Conservation (phyloP, 2,329 filamentous ascomycete genomes). For the Polytolypa hystricis region DNA sequence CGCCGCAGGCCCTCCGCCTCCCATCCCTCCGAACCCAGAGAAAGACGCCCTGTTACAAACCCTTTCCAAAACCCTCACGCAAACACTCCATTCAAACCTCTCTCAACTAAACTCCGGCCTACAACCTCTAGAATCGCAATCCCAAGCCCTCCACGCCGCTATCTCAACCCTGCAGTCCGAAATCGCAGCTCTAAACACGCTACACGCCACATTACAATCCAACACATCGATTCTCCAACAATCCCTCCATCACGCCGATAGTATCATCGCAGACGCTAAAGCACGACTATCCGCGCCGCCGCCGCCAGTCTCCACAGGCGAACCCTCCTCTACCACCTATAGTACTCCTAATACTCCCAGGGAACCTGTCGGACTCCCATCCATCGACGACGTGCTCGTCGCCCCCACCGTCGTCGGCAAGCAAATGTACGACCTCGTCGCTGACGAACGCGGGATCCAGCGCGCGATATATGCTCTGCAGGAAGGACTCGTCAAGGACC, state of each 20-base stretch:
- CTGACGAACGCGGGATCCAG: constrained; percentile 75
- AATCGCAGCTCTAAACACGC: constrained; percentile 55
- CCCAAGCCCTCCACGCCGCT: constrained; percentile 61
- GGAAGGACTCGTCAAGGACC: constrained; percentile 33
- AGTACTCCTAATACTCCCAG: constrained; percentile 21
- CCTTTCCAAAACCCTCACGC: constrained; percentile 58
- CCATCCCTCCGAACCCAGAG: constrained; percentile 89
- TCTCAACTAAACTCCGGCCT: constrained; percentile 64
- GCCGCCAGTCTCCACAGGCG: constrained; percentile 7
- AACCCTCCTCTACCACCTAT: constrained; percentile 10
- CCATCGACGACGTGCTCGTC: constrained; percentile 84
- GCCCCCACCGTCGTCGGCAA: constrained; percentile 86
- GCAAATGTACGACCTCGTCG: constrained; percentile 79
- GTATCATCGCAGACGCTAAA: constrained; percentile 61
- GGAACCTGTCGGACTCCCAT: constrained; percentile 43
- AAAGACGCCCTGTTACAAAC: constrained; percentile 77
- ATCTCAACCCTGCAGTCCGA: constrained; percentile 63
- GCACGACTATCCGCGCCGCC: constrained; percentile 35
- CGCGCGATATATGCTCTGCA: constrained; percentile 66
- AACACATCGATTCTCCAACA: constrained; percentile 72
- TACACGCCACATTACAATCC: constrained; percentile 58
- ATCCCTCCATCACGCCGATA: constrained; percentile 67
- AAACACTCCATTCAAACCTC: constrained; percentile 57
- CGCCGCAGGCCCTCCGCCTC: constrained; percentile 51
- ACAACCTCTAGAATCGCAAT: constrained; percentile 66